A percentile compares a stretch with the other conserved stretches of the same genome.
These are phyloP conservation scores for Pelargonium australe DNA, from an alignment of 441 rosid genomes.

Conservation along the genomic window DNA sequence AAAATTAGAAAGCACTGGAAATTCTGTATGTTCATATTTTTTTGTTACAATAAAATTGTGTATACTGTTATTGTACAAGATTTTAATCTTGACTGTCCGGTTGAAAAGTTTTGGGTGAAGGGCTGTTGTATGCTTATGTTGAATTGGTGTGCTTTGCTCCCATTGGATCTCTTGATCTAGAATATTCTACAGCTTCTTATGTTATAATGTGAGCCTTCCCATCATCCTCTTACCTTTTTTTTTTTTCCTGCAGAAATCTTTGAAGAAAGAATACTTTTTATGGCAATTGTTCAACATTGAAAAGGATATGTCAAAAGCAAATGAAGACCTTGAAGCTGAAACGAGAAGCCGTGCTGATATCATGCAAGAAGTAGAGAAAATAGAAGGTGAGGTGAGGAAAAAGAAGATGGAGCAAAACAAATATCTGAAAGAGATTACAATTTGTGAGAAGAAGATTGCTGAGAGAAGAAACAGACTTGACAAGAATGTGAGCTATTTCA, in stretches of 20 bases:
- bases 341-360: conserved; percentile 53
- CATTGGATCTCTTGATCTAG: not conserved
- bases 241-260: conserved; percentile 54
- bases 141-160: not conserved
- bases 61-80: not conserved
- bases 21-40: not conserved
- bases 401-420: conserved; percentile 75
- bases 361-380: conserved; percentile 54
- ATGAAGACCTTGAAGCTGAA: conserved; percentile 66
- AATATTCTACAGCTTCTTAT: not conserved
- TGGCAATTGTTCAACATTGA: conserved; percentile 86
- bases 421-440: conserved; percentile 73
- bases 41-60: not conserved
- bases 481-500: conserved; percentile 53
- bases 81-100: not conserved
- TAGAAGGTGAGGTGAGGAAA: conserved; percentile 55
- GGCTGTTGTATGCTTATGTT: not conserved
- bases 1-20: not conserved
- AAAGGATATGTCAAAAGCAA: conserved; percentile 58
- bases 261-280: conserved; percentile 75
- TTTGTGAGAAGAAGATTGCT: conserved; percentile 70
- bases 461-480: conserved; percentile 66
- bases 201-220: not conserved
- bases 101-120: conserved; percentile 5
- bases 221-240: not conserved